These are phyloP conservation scores for Extremus antarcticus DNA, from an alignment of 495 filamentous ascomycete genomes.

Conservation along the genomic window DNA sequence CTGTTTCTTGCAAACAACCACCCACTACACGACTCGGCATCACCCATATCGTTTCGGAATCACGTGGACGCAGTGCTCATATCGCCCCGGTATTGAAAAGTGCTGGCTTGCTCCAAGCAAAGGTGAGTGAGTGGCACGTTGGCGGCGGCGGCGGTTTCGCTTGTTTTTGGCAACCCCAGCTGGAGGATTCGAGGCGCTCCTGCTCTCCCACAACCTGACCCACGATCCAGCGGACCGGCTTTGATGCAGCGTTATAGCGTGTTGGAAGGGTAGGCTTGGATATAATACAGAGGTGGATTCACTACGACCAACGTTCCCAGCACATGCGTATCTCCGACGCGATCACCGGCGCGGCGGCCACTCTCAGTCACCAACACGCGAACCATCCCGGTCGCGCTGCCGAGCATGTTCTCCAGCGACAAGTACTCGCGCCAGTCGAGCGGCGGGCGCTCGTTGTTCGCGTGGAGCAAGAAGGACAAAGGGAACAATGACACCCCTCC, in stretches of 20 bases:
- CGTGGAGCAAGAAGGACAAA: conserved; percentile 68
- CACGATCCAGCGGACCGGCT: neutral
- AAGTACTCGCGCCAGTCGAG: conserved; percentile 71
- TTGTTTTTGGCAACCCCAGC: neutral
- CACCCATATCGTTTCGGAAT: neutral
- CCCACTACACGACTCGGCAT: neutral
- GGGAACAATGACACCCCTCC: conserved; percentile 45
- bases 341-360: neutral
- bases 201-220: neutral
- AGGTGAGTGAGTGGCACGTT: neutral
- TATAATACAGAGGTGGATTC: neutral
- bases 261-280: neutral
- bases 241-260: neutral
- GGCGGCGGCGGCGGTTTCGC: neutral
- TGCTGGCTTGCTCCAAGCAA: neutral
- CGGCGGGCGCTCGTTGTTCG: conserved; percentile 78
- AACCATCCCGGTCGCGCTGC: neutral
- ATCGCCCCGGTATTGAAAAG: neutral
- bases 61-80: neutral
- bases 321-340: neutral
- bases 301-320: neutral
- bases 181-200: neutral
- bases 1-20: neutral
- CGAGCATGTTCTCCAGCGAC: conserved; percentile 44
- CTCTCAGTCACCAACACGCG: neutral